Evolutionary conservation across 345 rosid genomes (phyloP), one percentile per base, ranked within the genome.

Genomic region (Hevea brasiliensis): DNA sequence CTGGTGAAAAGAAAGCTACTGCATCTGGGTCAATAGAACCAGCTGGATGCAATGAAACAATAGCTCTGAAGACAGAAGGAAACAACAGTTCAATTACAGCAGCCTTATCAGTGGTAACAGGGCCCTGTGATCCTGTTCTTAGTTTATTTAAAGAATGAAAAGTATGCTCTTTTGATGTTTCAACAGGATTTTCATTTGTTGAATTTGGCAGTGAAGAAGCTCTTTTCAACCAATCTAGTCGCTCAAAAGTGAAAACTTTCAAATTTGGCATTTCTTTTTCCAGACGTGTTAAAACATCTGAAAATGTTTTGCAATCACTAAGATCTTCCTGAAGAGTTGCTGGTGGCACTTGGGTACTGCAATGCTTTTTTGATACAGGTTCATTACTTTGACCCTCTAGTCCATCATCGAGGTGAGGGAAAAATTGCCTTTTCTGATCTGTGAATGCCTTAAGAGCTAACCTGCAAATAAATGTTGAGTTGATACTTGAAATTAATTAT

Each of bases 391-490:
- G 79, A 74, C 60, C 78, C 44, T 82, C 82, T 5, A 37, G n/a
- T n/a, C 80, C 90, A 74, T 89, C 94, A 50, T 87, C 87, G 67
- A 89, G 88, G 82, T 89, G 98, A 72, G 98, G 94, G 32, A 94
- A 95, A 75, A 87, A 95, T 7, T 92, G 84, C 76, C 90, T 87
- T 75, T 92, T 92, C 85, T 92, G 99, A 85, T 92, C 97, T 18
- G 87, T 86, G 82, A 95, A 95, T 14, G 99, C 97, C 86, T 89
- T 92, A 69, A 92, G 93, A 75, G 99, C 98, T 80, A 92, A 85
- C 85, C 97, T 90, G 79, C n/a, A 83, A 50, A 61, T 32, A 32
- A 2, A 61, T 50, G n/a, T 17, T 2, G 47, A 11, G 17, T 27
- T 8, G 11, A 60, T 50, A 29, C 65, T 65, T 63, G 27, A 48